Evolutionary conservation across 495 filamentous ascomycete species (phyloP).

Genomic region (Friedmanniomyces simplex): DNA sequence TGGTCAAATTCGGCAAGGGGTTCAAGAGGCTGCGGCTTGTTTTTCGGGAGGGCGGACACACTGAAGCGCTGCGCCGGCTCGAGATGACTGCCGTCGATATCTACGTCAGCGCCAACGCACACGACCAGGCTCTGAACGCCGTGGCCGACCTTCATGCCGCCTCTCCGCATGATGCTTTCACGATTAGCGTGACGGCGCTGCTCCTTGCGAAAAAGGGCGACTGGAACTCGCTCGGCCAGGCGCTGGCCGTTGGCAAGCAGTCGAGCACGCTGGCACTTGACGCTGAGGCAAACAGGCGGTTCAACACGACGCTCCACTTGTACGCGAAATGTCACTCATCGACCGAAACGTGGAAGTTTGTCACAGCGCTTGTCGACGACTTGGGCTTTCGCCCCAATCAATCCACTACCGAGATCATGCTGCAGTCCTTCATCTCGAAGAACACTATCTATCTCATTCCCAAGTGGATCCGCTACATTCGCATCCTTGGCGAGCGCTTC

Average conservation of each 20-base stretch:
- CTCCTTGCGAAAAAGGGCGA: constrained; percentile 8
- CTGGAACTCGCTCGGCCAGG: constrained; percentile 2
- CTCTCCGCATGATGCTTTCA: not conserved
- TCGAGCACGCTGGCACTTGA: not conserved
- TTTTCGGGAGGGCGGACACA: not conserved
- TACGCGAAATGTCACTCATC: not conserved
- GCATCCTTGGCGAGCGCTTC: not conserved
- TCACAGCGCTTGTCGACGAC: not conserved
- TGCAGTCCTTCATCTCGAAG: constrained; percentile 11
- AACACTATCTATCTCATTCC: constrained; percentile 6
- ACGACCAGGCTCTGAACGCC: not conserved
- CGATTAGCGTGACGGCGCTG: not conserved
- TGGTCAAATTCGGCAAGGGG: not conserved
- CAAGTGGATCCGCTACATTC: constrained; percentile 11
- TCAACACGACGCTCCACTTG: constrained; percentile 3
- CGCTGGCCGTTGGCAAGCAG: not conserved
- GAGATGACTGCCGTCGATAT: not conserved
- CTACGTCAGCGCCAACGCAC: not conserved
- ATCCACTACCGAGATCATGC: constrained; percentile 8
- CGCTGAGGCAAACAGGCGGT: not conserved
- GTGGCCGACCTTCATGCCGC: not conserved
- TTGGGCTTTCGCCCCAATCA: constrained; percentile 3
- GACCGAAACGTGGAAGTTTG: constrained; percentile 12
- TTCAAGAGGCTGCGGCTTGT: not conserved
- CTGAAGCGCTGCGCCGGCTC: not conserved